Base-by-base conservation (phyloP, 805 yeast genomes). In the Maudiozyma turicensis region DNA sequence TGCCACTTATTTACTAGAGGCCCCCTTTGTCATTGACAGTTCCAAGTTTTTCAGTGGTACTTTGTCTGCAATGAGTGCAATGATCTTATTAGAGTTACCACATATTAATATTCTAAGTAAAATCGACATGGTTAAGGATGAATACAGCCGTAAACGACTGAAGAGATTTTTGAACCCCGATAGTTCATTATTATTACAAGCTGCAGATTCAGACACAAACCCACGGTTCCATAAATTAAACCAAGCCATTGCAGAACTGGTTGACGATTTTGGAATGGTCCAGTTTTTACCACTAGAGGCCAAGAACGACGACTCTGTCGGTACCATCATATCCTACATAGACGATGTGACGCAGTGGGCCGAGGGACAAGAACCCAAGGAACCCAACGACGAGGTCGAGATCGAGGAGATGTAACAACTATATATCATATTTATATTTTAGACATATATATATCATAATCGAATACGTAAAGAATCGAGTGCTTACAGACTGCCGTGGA, bases 331-430 rank as follows among this genome's bases (percentile, higher is more conserved):
- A 55, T 84, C 95, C 61, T 89, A 89, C 64, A 86, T 93, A 26
- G 99, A 93, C 62, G 99, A 93, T 64, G 84, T 91, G 31, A 93
- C 99, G 0, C 99, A 93, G 64, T 93, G 99, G 99, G 82, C 87
- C 26, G 99, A 93, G 64, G 71, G 80, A 3, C 98, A 93, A 66
- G 99, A 93, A 66, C 98, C 97, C 34, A 91, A 91, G 64, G 97
- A 91, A 64, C 98, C 98, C 0, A 76, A 78, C 31, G 97, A 88
- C 56, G 86, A 82, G 52, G 57, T 76, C 13, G 84, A 80, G 39
- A 62, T 78, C n/a, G 86, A 81, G 11, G 86, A 79, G 6, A 40
- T 40, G 33, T 40, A 40, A 35, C 14, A n/a, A 1, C 13, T n/a
- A 35, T 6, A 35, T 9, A 32, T 3, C 13, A 9, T 32, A 32